phyloP scores from a whole-genome alignment of 805 yeast species.

The Ogataea pini region DNA sequence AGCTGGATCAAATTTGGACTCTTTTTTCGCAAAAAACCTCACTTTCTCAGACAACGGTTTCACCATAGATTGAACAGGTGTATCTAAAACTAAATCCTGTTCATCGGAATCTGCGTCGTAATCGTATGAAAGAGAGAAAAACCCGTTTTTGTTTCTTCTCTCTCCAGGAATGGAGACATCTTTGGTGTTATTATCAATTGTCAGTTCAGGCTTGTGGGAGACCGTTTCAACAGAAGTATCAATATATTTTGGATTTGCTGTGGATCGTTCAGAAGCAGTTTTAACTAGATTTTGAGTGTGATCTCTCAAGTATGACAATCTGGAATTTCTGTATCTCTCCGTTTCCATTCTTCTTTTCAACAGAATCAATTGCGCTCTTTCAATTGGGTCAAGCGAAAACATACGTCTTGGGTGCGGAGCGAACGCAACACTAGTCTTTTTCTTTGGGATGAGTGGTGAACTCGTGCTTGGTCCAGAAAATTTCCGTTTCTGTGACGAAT shows the following conservation, averaged over 20 bases:
- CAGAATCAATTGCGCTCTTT: slow-evolving; percentile 34
- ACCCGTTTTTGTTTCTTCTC: slow-evolving; percentile 29
- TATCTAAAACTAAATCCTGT: slow-evolving; percentile 8
- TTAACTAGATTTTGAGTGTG: slow-evolving; percentile 32
- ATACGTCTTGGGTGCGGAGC: slow-evolving; percentile 1
- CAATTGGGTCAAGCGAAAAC: slow-evolving; percentile 33
- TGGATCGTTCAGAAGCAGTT: slow-evolving; percentile 13
- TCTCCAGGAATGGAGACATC: slow-evolving; percentile 19
- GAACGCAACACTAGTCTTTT: neutral
- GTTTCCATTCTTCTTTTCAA: slow-evolving; percentile 40
- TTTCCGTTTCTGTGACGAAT: slow-evolving; percentile 6
- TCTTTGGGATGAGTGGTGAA: slow-evolving; percentile 1
- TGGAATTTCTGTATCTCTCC: slow-evolving; percentile 49
- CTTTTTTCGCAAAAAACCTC: slow-evolving; percentile 24
- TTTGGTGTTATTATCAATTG: neutral
- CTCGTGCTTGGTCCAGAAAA: slow-evolving; percentile 5
- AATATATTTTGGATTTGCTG: slow-evolving; percentile 18
- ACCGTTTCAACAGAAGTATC: slow-evolving; percentile 28
- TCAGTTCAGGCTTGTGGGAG: slow-evolving; percentile 13
- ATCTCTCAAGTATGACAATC: slow-evolving; percentile 42
- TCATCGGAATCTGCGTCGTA: slow-evolving; percentile 17
- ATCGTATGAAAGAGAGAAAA: slow-evolving; percentile 22
- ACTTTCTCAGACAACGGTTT: slow-evolving; percentile 25
- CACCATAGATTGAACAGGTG: neutral
- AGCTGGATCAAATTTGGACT: slow-evolving; percentile 17